These are phyloP conservation scores for Geosmithia flava DNA, from an alignment of 2,329 filamentous ascomycete species.

Conservation along the genomic window DNA sequence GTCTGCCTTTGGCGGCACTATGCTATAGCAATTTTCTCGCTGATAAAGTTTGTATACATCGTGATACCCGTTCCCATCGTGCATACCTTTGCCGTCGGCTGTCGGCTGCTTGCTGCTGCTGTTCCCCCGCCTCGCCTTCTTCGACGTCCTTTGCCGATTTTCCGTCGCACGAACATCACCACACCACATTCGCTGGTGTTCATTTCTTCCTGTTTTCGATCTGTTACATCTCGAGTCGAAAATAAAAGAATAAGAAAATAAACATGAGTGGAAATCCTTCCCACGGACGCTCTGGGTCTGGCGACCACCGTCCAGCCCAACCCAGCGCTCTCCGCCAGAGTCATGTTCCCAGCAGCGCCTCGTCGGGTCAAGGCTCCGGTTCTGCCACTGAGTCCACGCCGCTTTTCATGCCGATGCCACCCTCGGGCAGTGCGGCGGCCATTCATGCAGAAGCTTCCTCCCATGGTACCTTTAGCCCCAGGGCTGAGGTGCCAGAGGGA, in stretches of 20 bases:
- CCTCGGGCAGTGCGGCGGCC: constrained; percentile 8
- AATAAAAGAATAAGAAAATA: too few relatives aligned
- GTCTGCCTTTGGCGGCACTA: background rate
- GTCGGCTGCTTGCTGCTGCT: background rate
- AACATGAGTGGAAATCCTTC: constrained; percentile 3
- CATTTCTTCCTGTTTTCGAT: too few relatives aligned
- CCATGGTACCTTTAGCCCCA: constrained; percentile 68
- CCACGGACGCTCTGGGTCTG: constrained; percentile 1
- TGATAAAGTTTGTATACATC: background rate
- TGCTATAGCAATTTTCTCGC: background rate
- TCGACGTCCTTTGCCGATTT: too few relatives aligned
- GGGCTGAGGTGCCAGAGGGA: constrained; percentile 36
- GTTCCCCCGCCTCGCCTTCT: background rate
- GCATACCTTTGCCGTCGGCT: background rate
- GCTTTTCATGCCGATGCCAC: constrained; percentile 25
- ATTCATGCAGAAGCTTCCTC: constrained; percentile 41
- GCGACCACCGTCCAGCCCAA: constrained; percentile 19
- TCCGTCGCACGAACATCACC: too few relatives aligned
- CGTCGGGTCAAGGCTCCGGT: background rate
- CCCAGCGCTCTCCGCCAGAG: constrained; percentile 34
- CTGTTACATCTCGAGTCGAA: background rate
- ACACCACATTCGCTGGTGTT: too few relatives aligned
- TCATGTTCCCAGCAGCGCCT: constrained; percentile 16
- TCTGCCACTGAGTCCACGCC: constrained; percentile 33
- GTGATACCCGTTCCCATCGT: background rate